Base-by-base conservation (phyloP, 192 early-diverging fungal species). In the Gigaspora rosea region DNA sequence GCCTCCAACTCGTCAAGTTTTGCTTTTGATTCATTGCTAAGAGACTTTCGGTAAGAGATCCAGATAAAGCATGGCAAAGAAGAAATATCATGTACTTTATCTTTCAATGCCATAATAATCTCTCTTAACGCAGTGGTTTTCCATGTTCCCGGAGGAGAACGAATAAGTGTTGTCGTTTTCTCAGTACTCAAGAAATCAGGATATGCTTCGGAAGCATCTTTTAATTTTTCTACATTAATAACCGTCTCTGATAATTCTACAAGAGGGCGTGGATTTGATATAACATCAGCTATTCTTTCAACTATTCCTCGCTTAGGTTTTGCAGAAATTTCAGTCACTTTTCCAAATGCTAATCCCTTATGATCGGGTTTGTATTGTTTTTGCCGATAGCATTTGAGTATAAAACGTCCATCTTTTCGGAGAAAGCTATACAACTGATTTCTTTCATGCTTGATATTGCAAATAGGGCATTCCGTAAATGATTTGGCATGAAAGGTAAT, bases 1-100 rank as follows among this genome's bases (percentile, higher is more conserved):
- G 36, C 36, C 5, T 41, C 5, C 5, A 41, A 5, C 5, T 41
- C 5, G 5, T 41, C 36, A 41, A 41, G 36, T 52, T 71, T 71
- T 36, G 69, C 49, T 71, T 71, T 56, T 8, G 49, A 52, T 32
- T 52, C 69, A 52, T 71, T 71, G 32, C 69, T 71, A 71, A 71
- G 49, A 71, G 69, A 36, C 52, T 71, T 71, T 27, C 5, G 36
- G 5, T 41, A 41, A 41, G 36, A 41, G 36, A 41, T 41, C 36
- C 36, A 41, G 5, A 41, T 41, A 41, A 3, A 41, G 36, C 36
- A 41, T 41, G 5, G 36, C 36, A 41, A 41, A 41, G 2, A 41
- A 41, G 36, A 41, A 5, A 41, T 41, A 41, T 41, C 36, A 41
- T 41, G 5, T 41, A 41, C 36, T 5, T 41, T 56, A 71, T 15